Evolutionary conservation across 2,329 filamentous ascomycete species (phyloP), one percentile per base, ranked within the genome.

Genomic region (Curvularia sp.): DNA sequence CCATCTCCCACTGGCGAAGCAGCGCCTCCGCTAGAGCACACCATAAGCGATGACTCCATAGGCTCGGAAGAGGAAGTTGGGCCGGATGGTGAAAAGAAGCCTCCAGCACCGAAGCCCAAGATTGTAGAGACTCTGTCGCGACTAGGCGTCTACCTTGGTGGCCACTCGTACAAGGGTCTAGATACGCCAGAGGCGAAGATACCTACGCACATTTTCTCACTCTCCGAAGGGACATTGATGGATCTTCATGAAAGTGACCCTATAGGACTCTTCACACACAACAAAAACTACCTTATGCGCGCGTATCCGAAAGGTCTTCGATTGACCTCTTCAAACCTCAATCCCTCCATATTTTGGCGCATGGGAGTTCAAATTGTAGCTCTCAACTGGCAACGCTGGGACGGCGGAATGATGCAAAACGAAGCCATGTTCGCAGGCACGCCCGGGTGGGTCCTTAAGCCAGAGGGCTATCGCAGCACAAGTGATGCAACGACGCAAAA

Each of bases 381-480:
- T 0, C 81, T 98, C 60, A 97, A 97, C 78, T 98, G 93, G 92
- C 93, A 98, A 77, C 89, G 88, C 60, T 88, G 90, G 76, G 93
- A 97, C 70, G 89, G 92, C 67, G 93, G 92, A 30, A 96, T 96
- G 89, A 97, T 97, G 94, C 84, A 97, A 13, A 97, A 97, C 72
- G 89, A 95, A 72, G 93, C 87, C 67, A 95, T 96, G 92, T 97
- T 97, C 77, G 85, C 87, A 1, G 90, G 87, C 9, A 89, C 91
- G 49, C 81, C 86, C 41, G 93, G 94, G 39, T 97, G 92, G 91
- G 87, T 93, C 2, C 82, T 95, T 60, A 97, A 97, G 77, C 93
- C 93, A 0, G 75, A 83, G 30, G 89, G 89, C 15, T 95, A 93
- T 74, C 88, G 87, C 47, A 78, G 75, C 61, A 68, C 62, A 59